Evolutionary conservation across 805 yeast species (phyloP).

Genomic region (Zygosaccharomyces kombuchaensis): DNA sequence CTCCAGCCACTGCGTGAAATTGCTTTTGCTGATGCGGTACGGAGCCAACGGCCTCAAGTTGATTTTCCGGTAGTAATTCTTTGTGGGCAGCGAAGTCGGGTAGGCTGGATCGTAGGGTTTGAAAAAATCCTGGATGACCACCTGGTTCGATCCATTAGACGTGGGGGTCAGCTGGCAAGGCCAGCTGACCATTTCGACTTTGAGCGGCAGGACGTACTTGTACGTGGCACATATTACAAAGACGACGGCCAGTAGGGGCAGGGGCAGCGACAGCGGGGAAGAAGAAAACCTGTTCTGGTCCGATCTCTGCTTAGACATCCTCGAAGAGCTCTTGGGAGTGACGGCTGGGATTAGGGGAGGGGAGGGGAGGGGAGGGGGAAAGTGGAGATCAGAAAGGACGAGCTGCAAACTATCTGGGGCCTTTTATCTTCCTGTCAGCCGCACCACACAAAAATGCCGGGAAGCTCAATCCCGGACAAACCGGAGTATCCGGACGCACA

Average conservation of each 20-base stretch:
- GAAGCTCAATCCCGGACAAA: not conserved
- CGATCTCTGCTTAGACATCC: not conserved
- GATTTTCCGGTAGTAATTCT: constrained; percentile 11
- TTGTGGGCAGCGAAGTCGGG: constrained; percentile 10
- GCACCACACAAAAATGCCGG: too few species aligned
- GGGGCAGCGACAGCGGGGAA: constrained; percentile 1
- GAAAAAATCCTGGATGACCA: constrained; percentile 14
- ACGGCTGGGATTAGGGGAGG: not conserved
- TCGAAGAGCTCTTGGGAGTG: not conserved
- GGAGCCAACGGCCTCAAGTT: constrained; percentile 15
- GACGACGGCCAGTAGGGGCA: constrained; percentile 5
- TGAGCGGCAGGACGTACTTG: constrained; percentile 8
- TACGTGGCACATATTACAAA: constrained; percentile 8
- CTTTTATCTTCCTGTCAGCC: too few species aligned
- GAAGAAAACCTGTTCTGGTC: not conserved
- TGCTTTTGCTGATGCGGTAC: constrained; percentile 19
- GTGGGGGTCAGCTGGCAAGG: not conserved
- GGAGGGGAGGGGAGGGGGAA: not conserved
- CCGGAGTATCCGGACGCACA: too few species aligned
- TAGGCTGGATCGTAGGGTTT: constrained; percentile 13
- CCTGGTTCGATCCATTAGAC: not conserved
- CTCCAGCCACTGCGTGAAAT: constrained; percentile 44
- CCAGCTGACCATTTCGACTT: constrained; percentile 4
- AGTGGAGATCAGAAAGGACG: not conserved
- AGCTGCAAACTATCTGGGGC: too few species aligned